Evolutionary conservation across 441 rosid genomes (phyloP), one percentile per base, ranked within the genome.

Genomic region (Pelargonium fulgidum): DNA sequence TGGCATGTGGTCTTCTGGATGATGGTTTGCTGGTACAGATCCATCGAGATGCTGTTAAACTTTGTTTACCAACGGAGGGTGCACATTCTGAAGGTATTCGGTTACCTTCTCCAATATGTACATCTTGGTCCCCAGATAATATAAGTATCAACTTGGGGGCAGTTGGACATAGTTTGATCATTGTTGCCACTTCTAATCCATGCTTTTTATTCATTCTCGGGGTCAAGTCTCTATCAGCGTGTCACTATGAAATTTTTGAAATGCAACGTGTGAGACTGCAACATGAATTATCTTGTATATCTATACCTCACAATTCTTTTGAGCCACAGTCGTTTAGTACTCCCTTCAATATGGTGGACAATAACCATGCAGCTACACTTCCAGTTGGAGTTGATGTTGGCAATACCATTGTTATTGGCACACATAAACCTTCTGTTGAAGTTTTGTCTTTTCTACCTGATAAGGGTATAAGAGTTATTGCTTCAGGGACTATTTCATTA

Each of bases 361-460:
- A 58, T 73, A 72, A 52, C 66, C 70, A 70, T 61, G 70, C 78
- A 58, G 73, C 81, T 74, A 62, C 70, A 62, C 81, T 81, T 79
- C 97, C 90, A 66, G 75, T 78, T 77, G 99, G 89, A 68, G 81
- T 90, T 78, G 85, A 79, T 78, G 76, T 76, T 65, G 86, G 84
- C 64, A 82, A 76, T 74, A 85, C 86, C 45, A 84, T 94, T 86
- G 85, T 94, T 70, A 78, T 94, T 78, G 99, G 99, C 73, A 92
- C 99, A 20, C 97, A 94, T 82, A 89, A 78, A 81, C 99, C 99
- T 79, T 94, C 99, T 19, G 98, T 94, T 80, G 99, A 94, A 78
- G 82, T 92, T 64, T 72, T 92, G 59, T 90, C 89, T 70, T 85
- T 90, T 80, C 62, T 81, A 48, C 87, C 90, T 52, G 81, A 81